Evolutionary conservation across 495 filamentous ascomycete species (phyloP).

Genomic region (Aspergillus avenaceus): DNA sequence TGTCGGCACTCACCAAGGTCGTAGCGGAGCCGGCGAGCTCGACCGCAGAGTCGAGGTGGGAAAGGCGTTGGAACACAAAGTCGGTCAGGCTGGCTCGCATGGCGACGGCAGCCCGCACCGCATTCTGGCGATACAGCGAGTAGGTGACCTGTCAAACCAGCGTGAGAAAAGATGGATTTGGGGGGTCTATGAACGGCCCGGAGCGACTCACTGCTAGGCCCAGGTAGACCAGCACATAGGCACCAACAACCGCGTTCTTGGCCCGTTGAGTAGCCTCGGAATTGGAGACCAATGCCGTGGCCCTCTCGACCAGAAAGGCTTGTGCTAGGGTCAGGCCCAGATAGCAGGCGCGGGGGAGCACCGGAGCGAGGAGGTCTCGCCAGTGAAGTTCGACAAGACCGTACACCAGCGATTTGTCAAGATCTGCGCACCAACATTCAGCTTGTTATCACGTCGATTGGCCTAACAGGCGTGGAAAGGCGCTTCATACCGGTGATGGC

Average conservation of each 20-base stretch:
- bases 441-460: no score
- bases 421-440: no score
- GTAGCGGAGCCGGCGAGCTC: neutral
- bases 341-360: neutral
- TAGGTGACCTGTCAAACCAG: neutral
- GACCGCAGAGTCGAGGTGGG: neutral
- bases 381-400: neutral
- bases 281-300: neutral
- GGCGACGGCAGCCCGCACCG: neutral
- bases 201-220: neutral
- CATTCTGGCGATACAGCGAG: no score
- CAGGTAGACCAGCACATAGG: neutral
- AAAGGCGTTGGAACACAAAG: neutral
- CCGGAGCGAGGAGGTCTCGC: neutral
- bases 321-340: neutral
- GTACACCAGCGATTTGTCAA: no score
- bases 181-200: neutral
- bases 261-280: neutral
- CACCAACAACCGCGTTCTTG: neutral
- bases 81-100: neutral
- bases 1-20: neutral
- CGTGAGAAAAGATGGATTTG: neutral
- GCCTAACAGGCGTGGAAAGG: no score
- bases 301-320: neutral
- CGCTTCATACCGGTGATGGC: no score